Percentiles rank a stretch among this genome's conserved stretches.
phyloP scores from a whole-genome alignment of 2,329 filamentous ascomycete species.

The Pyrenophora graminea region DNA sequence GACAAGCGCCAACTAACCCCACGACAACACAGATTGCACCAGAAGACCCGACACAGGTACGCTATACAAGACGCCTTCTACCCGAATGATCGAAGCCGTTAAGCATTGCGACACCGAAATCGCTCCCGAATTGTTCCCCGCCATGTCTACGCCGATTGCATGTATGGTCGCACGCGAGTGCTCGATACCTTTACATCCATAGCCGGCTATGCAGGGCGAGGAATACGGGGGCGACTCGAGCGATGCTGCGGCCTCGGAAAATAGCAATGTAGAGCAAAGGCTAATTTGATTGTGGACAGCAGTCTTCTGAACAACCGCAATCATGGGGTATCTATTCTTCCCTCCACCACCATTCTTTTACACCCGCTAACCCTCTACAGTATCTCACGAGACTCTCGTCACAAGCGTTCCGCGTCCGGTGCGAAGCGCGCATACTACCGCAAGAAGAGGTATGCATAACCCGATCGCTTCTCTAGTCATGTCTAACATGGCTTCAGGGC shows the following conservation, averaged over 20 bases:
- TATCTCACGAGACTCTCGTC: conserved; percentile 99
- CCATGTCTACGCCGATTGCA: conserved; percentile 21
- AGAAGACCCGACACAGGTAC: conserved; percentile 45
- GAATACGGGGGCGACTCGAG: conserved; percentile 5
- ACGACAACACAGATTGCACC: conserved; percentile 43
- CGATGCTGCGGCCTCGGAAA: conserved; percentile 21
- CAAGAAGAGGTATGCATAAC: conserved; percentile 64
- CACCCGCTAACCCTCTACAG: conserved; percentile 53
- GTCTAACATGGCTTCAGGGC: conserved; percentile 77
- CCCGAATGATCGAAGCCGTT: conserved; percentile 10
- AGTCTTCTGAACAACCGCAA: conserved; percentile 55
- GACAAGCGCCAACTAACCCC: conserved; percentile 38
- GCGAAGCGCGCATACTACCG: conserved; percentile 73
- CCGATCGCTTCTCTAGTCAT: conserved; percentile 68
- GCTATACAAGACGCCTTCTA: conserved; percentile 19
- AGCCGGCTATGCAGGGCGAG: conserved; percentile 6
- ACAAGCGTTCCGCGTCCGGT: conserved; percentile 99
- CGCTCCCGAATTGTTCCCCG: conserved; percentile 9
- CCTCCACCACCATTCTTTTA: conserved; percentile 1
- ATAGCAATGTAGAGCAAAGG: conserved; percentile 17
- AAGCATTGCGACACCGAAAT: conserved; percentile 27
- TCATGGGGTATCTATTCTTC: conserved; percentile 54
- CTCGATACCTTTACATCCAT: conserved; percentile 22
- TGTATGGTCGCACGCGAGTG: conserved; percentile 29
- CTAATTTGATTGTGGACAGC: conserved; percentile 39